phyloP scores from a whole-genome alignment of 2,329 filamentous ascomycete genomes.

The Aspergillus udagawae region DNA sequence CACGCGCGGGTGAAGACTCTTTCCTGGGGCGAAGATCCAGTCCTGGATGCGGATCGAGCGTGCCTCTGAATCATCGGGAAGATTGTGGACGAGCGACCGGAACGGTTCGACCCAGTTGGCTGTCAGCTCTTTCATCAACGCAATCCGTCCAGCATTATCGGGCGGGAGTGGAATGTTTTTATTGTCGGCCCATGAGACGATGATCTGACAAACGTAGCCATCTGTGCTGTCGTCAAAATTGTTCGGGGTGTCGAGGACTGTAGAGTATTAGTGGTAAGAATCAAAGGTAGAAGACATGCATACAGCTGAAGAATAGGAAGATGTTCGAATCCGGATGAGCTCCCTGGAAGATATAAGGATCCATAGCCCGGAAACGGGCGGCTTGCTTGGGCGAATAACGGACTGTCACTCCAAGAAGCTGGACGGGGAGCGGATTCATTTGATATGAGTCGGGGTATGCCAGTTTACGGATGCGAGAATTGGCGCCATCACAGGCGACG shows the following conservation, averaged over 20 bases:
- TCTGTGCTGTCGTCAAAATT: conserved; percentile 35
- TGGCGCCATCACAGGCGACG: conserved; percentile 51
- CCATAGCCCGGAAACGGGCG: conserved; percentile 43
- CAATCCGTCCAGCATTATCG: conserved; percentile 36
- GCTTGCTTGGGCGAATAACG: conserved; percentile 41
- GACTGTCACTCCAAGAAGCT: conserved; percentile 47
- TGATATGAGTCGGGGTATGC: conserved; percentile 21
- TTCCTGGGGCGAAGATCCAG: conserved; percentile 39
- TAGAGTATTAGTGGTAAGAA: neutral
- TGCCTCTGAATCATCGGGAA: conserved; percentile 42
- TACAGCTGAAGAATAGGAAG: conserved; percentile 53
- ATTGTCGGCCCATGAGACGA: conserved; percentile 49
- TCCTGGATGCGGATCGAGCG: conserved; percentile 48
- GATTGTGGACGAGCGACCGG: conserved; percentile 36
- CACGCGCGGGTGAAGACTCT: conserved; percentile 36
- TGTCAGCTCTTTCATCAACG: conserved; percentile 44
- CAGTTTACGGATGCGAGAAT: conserved; percentile 41
- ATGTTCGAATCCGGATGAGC: conserved; percentile 49
- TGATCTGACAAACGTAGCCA: conserved; percentile 47
- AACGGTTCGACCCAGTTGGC: conserved; percentile 51
- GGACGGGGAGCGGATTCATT: conserved; percentile 45
- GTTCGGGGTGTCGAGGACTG: conserved; percentile 49
- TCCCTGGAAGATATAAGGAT: conserved; percentile 55
- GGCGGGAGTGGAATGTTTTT: conserved; percentile 40
- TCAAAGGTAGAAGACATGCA: conserved; percentile 10